Evolutionary conservation across 768 basidiomycete species (phyloP).

Genomic region (Serendipita sp.): DNA sequence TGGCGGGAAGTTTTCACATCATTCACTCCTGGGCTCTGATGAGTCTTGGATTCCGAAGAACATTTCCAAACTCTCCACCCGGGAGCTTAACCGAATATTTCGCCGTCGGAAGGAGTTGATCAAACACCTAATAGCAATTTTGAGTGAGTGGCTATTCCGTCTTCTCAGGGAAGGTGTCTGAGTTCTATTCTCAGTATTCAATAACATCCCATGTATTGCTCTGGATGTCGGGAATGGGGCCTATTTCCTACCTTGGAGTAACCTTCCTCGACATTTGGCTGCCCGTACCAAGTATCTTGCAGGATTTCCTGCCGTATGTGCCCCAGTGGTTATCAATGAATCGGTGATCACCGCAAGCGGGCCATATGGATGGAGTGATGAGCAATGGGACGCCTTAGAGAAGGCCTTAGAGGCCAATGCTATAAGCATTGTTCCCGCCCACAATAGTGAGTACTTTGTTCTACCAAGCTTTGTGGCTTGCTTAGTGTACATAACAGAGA

Average conservation of each 20-base stretch:
- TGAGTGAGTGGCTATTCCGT: background rate
- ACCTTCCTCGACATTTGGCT: slow-evolving; percentile 1
- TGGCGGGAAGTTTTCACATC: no score
- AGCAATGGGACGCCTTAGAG: slow-evolving; percentile 2
- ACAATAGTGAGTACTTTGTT: background rate
- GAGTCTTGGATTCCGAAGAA: no score
- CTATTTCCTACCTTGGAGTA: background rate
- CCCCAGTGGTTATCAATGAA: background rate
- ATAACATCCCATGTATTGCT: background rate
- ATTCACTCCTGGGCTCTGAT: no score
- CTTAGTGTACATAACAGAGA: background rate
- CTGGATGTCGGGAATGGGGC: background rate
- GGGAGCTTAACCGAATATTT: background rate
- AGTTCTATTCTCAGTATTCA: background rate
- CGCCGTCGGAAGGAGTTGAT: background rate
- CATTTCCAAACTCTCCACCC: no score
- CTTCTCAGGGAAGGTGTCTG: background rate
- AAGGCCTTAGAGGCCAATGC: background rate
- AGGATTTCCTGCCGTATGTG: background rate
- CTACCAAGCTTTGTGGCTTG: background rate
- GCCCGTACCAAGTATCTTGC: background rate
- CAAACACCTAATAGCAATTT: slow-evolving; percentile 4
- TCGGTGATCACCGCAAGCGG: background rate
- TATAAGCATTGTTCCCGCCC: background rate
- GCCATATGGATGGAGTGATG: background rate